Evolutionary conservation across 2,329 filamentous ascomycete genomes (phyloP).

Genomic region (Gnomoniopsis sp.): DNA sequence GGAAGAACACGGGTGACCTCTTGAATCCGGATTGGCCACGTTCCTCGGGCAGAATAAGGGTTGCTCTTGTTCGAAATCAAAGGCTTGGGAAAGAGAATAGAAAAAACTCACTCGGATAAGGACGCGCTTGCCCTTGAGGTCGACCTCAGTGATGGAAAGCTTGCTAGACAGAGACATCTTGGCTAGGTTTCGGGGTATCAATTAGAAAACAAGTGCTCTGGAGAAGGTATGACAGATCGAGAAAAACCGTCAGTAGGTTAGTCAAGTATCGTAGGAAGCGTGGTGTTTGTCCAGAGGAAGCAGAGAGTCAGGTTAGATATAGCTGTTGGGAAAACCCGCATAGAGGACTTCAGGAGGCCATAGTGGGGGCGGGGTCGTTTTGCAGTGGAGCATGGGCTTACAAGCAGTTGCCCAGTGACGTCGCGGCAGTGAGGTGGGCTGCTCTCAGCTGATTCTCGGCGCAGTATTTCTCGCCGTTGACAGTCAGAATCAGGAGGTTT

Average conservation of each 20-base stretch:
- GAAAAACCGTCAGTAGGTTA: slow-evolving; percentile 10
- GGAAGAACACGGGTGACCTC: not conserved
- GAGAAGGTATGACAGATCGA: slow-evolving; percentile 18
- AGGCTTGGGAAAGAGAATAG: not conserved
- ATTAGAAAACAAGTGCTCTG: slow-evolving; percentile 13
- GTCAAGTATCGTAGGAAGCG: not conserved
- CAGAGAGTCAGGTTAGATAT: slow-evolving; percentile 3
- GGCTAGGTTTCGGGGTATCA: slow-evolving; percentile 22
- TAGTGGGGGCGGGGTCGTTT: slow-evolving; percentile 16
- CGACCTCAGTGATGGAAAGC: slow-evolving; percentile 92
- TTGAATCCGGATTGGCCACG: not conserved
- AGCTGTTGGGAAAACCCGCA: not conserved
- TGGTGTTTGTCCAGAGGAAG: slow-evolving; percentile 12
- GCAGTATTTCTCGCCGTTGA: slow-evolving; percentile 18
- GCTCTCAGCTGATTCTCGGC: slow-evolving; percentile 14
- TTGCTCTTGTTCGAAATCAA: not conserved
- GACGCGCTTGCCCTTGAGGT: slow-evolving; percentile 97
- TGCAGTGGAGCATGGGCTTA: slow-evolving; percentile 10
- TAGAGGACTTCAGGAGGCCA: not conserved
- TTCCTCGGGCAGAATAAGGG: not conserved
- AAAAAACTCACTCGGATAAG: slow-evolving; percentile 80
- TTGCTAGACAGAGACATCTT: slow-evolving; percentile 98
- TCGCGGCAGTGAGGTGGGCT: slow-evolving; percentile 1
- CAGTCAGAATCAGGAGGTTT: slow-evolving; percentile 14
- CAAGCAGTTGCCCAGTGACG: slow-evolving; percentile 11